A percentile compares a stretch with the other conserved stretches of the same genome.
These are phyloP conservation scores for Polytrichum commune DNA, from an alignment of 225 moss, liverwort and hornwort species.

Conservation along the genomic window DNA sequence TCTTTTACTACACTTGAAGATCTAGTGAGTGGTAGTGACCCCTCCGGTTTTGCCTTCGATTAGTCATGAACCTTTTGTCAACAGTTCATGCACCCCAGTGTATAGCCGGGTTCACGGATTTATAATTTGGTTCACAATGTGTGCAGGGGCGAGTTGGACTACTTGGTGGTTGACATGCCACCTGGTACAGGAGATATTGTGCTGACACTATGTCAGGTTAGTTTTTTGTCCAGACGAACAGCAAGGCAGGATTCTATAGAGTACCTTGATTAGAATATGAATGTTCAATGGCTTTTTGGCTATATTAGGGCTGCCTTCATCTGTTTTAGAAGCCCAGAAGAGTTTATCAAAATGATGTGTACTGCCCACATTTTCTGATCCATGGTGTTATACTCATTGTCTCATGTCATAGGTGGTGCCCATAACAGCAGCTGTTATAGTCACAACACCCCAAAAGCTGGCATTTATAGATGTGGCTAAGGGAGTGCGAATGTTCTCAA, in stretches of 20 bases:
- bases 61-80: too few species aligned
- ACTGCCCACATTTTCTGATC: neutral
- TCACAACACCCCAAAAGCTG: conserved; percentile 96
- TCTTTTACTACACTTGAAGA: too few species aligned
- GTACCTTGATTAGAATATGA: too few species aligned
- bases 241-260: too few species aligned
- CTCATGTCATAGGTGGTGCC: conserved; percentile 77
- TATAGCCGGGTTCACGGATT: neutral
- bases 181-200: conserved; percentile 98
- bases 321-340: too few species aligned
- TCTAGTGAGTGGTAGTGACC: too few species aligned
- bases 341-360: too few species aligned
- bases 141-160: conserved; percentile 98
- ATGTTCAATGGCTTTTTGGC: too few species aligned
- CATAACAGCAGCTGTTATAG: conserved; percentile 94
- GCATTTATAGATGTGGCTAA: conserved; percentile 99
- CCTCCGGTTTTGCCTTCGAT: too few species aligned
- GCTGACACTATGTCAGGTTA: conserved; percentile 94
- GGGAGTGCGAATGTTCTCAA: conserved; percentile 98
- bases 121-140: conserved; percentile 15
- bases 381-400: neutral
- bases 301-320: too few species aligned
- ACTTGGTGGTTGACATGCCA: conserved; percentile 97
- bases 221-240: neutral
- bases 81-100: too few species aligned